Base-by-base conservation (phyloP, 805 yeast genomes). In the Ogataea trehaloabstinens region DNA sequence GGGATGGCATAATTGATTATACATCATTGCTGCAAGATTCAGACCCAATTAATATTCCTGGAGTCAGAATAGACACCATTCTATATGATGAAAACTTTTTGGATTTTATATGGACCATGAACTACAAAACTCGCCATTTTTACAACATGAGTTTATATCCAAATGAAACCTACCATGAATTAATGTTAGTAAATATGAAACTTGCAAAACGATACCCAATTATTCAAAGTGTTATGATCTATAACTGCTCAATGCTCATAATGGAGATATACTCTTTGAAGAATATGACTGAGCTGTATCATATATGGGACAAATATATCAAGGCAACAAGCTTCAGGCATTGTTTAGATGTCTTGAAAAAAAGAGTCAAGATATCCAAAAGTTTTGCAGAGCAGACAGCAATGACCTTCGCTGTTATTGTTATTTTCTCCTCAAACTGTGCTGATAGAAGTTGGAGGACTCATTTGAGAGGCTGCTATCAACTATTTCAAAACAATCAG, bases 101-200 rank as follows among this genome's bases (percentile, higher is more conserved):
- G 28, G 28, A 35, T 15, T 35, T 35, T 20, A 34, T 29, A 13
- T 35, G 39, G 39, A 35, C 39, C n/a, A 10, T 35, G 19, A 35
- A 19, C 18, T 5, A 18, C 11, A 16, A 18, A 5, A 35, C 39
- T 4, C 25, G 34, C 12, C 21, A 19, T 21, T 35, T 11, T 29
- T 35, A 20, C 19, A 35, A 35, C 18, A 5, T 35, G 16, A 11
- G 16, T 5, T 16, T 35, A 5, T 28, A 10, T 21, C 39, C 39
- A 5, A 21, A 35, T 13, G 39, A 35, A n/a, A 17, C 20, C 5
- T 35, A 19, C 22, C 17, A 5, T 18, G 34, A 29, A 24, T 4
- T 12, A 8, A 12, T 10, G 25, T 8, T 10, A 22, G 25, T 22
- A 12, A 10, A 8, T 30, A 6, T 30, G 6, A 30, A 30, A 18